phyloP scores from a whole-genome alignment of 441 rosid genomes.

The Brassica hybrid region DNA sequence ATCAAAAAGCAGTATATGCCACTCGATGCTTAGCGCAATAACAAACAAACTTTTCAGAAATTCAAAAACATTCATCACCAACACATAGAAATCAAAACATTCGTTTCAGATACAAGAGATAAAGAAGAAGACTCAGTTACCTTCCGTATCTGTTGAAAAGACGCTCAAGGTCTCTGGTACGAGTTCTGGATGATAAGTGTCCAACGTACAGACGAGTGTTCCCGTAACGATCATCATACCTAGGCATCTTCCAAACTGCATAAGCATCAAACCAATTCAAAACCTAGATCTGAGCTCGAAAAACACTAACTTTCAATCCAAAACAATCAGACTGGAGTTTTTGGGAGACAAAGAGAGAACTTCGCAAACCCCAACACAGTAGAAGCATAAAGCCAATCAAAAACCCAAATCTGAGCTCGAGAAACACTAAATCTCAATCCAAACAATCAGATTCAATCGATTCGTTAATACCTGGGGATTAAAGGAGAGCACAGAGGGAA shows the following conservation, averaged over 20 bases:
- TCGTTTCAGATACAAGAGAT: not conserved
- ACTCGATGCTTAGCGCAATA: not conserved
- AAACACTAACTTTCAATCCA: slow-evolving; percentile 4
- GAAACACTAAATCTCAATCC: slow-evolving; percentile 5
- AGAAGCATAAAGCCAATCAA: not conserved
- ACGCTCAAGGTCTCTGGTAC: slow-evolving; percentile 78
- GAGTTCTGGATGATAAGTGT: slow-evolving; percentile 64
- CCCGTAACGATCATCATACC: slow-evolving; percentile 46
- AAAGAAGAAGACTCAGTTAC: slow-evolving; percentile 44
- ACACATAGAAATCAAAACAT: not conserved
- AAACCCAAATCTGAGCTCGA: not conserved
- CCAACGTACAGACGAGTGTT: slow-evolving; percentile 78
- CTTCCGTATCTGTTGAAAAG: slow-evolving; percentile 85
- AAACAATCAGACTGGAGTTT: not conserved
- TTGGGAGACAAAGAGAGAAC: not conserved
- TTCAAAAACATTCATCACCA: not conserved
- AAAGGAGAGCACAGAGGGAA: not conserved
- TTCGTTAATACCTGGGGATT: slow-evolving; percentile 23
- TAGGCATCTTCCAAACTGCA: slow-evolving; percentile 36
- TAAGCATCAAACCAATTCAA: not conserved
- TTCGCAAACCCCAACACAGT: not conserved
- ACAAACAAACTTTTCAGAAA: not conserved
- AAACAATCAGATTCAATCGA: not conserved
- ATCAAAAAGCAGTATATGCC: slow-evolving; percentile 10
- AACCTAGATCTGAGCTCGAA: not conserved